These are phyloP conservation scores for Penicillium desertorum DNA, from an alignment of 495 filamentous ascomycete species.

Conservation along the genomic window DNA sequence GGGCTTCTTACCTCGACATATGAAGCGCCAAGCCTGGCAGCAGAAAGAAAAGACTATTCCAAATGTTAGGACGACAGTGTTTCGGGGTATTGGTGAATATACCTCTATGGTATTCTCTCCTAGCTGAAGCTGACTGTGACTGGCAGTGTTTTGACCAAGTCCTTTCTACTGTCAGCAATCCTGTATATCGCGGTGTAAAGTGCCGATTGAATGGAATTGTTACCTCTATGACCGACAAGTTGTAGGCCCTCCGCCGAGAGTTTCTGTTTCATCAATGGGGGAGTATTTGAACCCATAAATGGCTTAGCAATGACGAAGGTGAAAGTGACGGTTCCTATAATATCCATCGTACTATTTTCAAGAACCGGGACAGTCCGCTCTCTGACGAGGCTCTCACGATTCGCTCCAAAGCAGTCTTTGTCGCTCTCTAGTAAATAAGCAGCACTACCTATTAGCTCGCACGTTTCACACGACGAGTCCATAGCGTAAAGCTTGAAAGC, in stretches of 20 bases:
- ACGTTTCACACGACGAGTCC: neutral
- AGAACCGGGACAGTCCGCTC: constrained; percentile 32
- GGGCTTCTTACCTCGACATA: constrained; percentile 35
- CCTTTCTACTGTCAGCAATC: neutral
- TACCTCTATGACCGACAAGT: constrained; percentile 35
- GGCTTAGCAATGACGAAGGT: constrained; percentile 30
- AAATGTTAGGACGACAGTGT: neutral
- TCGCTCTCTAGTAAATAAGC: constrained; percentile 20
- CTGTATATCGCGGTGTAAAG: neutral
- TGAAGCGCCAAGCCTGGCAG: constrained; percentile 34
- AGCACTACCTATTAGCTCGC: constrained; percentile 20
- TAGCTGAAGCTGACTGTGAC: constrained; percentile 34
- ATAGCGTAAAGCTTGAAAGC: constrained; percentile 23
- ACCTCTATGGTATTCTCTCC: constrained; percentile 41
- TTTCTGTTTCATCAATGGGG: neutral
- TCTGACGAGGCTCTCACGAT: constrained; percentile 33
- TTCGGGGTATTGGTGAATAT: neutral
- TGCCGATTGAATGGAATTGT: neutral
- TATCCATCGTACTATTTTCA: constrained; percentile 20
- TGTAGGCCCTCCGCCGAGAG: constrained; percentile 7
- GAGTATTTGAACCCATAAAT: neutral
- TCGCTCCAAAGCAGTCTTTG: constrained; percentile 15
- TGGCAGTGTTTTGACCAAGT: constrained; percentile 28
- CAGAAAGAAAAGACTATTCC: constrained; percentile 33
- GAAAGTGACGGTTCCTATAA: constrained; percentile 33